Evolutionary conservation across 306 rosid genomes (phyloP).

Genomic region (Datisca glomerata): DNA sequence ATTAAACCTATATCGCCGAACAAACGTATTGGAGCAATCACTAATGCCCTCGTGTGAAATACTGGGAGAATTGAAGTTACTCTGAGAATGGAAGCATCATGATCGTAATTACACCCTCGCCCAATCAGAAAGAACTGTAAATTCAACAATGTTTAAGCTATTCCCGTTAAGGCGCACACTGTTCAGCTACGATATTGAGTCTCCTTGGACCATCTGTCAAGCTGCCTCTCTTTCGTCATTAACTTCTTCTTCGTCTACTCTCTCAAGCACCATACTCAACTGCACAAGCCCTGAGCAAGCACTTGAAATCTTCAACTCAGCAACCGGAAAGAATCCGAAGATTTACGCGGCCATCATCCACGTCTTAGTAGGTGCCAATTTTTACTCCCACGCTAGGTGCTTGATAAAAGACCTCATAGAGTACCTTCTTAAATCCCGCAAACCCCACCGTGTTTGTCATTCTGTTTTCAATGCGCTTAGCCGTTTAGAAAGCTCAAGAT

Average conservation of each 20-base stretch:
- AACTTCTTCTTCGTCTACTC: conserved; percentile 13
- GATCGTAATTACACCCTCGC: too few relatives aligned
- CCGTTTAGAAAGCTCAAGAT: conserved; percentile 15
- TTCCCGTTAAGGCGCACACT: background rate
- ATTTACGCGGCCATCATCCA: conserved; percentile 28
- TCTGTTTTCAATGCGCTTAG: conserved; percentile 30
- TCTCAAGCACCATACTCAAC: conserved; percentile 18
- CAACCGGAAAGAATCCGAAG: conserved; percentile 14
- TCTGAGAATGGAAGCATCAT: too few relatives aligned
- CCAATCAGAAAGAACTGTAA: background rate
- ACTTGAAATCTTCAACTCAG: conserved; percentile 19
- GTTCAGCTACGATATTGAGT: background rate
- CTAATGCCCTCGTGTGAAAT: too few relatives aligned
- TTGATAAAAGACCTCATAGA: conserved; percentile 37
- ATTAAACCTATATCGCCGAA: too few relatives aligned
- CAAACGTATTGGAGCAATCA: too few relatives aligned
- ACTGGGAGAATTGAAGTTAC: too few relatives aligned
- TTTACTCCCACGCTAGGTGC: conserved; percentile 23
- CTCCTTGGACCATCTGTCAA: background rate
- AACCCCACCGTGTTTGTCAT: conserved; percentile 18
- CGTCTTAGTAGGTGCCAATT: conserved; percentile 27
- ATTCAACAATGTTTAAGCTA: conserved; percentile 1
- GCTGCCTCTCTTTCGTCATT: conserved; percentile 5
- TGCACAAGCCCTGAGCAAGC: conserved; percentile 23
- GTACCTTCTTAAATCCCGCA: conserved; percentile 23